phyloP scores from a whole-genome alignment of 805 yeast genomes.

The Metschnikowia picachoensis region DNA sequence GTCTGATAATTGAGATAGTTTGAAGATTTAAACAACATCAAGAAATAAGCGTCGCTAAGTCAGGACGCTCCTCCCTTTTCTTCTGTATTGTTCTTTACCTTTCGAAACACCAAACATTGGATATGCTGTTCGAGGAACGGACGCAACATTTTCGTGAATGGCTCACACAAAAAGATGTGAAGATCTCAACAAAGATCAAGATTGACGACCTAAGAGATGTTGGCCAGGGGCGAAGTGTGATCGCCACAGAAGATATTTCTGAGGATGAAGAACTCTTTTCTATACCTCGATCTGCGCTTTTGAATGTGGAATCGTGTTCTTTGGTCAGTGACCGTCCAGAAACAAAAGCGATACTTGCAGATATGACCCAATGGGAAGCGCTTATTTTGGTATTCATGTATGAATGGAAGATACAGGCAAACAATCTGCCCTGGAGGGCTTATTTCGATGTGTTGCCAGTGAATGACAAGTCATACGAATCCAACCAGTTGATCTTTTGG shows the following conservation, averaged over 20 bases:
- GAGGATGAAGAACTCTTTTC: slow-evolving; percentile 64
- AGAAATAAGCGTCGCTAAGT: too few species aligned
- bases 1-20: too few species aligned
- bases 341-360: slow-evolving; percentile 32
- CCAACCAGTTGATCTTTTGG: slow-evolving; percentile 83
- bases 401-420: slow-evolving; percentile 46
- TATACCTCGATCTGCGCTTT: slow-evolving; percentile 55
- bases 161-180: slow-evolving; percentile 33
- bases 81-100: not conserved
- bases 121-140: slow-evolving; percentile 10
- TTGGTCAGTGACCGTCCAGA: slow-evolving; percentile 33
- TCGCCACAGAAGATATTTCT: slow-evolving; percentile 58
- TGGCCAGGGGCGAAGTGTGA: slow-evolving; percentile 74
- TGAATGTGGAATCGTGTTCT: slow-evolving; percentile 59
- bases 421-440: slow-evolving; percentile 57
- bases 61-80: too few species aligned
- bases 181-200: slow-evolving; percentile 52
- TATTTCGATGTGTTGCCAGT: slow-evolving; percentile 73
- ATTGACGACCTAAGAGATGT: slow-evolving; percentile 56
- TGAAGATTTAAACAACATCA: too few species aligned
- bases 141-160: slow-evolving; percentile 26
- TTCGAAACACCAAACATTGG: slow-evolving; percentile 9
- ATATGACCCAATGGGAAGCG: slow-evolving; percentile 71
- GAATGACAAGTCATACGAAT: slow-evolving; percentile 29
- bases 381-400: slow-evolving; percentile 64